phyloP scores from a whole-genome alignment of 306 rosid species.

The Cicer yamashitae region DNA sequence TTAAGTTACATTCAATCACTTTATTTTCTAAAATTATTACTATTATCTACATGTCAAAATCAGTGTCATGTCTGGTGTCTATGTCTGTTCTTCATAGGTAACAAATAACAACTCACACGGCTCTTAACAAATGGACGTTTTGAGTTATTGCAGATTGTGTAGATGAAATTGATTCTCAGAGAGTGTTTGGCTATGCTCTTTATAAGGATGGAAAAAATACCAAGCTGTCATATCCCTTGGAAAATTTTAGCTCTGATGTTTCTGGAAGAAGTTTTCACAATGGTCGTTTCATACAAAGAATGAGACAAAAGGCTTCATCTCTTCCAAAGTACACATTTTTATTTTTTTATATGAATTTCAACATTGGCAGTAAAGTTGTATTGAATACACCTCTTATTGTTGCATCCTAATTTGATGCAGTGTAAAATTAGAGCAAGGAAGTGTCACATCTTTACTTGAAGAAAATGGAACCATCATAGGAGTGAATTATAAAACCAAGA shows the following conservation, averaged over 20 bases:
- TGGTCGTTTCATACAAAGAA: slow-evolving; percentile 65
- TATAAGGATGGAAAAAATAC: slow-evolving; percentile 61
- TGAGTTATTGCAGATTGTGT: slow-evolving; percentile 69
- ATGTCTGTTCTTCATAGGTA: neutral
- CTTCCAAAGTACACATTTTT: slow-evolving; percentile 49
- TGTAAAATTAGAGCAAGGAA: slow-evolving; percentile 87
- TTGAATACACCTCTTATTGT: neutral
- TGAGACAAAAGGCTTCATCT: slow-evolving; percentile 59
- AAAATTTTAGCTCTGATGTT: slow-evolving; percentile 49
- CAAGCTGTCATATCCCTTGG: slow-evolving; percentile 57
- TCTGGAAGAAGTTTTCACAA: slow-evolving; percentile 68
- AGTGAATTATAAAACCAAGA: slow-evolving; percentile 74
- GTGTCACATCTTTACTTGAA: slow-evolving; percentile 76
- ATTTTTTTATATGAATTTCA: neutral
- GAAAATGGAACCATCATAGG: slow-evolving; percentile 79
- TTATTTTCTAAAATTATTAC: no score
- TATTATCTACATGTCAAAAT: no score
- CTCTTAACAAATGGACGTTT: slow-evolving; percentile 6
- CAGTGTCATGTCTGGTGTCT: no score
- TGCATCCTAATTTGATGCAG: slow-evolving; percentile 47
- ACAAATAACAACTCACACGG: neutral
- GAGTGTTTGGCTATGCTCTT: slow-evolving; percentile 80
- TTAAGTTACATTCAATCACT: no score
- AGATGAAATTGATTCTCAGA: slow-evolving; percentile 76
- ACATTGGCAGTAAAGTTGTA: neutral